phyloP scores from a whole-genome alignment of 176 grass and related monocot species.

The Chrysopogon serrulatus region DNA sequence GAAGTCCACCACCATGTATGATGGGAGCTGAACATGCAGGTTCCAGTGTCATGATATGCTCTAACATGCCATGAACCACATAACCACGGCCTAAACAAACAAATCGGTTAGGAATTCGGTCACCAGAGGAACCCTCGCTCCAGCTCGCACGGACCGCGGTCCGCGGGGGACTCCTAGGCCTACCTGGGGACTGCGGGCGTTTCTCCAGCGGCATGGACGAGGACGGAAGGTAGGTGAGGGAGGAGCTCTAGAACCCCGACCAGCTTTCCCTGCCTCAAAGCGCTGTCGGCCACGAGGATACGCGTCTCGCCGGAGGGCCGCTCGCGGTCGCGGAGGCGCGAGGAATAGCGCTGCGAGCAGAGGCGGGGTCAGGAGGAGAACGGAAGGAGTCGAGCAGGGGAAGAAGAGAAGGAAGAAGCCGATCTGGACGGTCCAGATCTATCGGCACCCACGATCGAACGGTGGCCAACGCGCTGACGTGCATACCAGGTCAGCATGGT shows the following conservation, averaged over 20 bases:
- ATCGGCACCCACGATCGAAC: neutral
- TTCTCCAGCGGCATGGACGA: slow-evolving; percentile 37
- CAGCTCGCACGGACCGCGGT: neutral
- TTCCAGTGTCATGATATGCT: neutral
- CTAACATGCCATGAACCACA: neutral
- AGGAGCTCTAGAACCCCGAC: neutral
- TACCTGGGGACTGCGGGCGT: slow-evolving; percentile 16
- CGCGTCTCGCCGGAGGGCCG: neutral
- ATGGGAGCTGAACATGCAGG: neutral
- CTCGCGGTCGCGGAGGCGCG: neutral
- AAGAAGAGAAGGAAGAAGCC: neutral
- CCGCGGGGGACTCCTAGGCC: neutral
- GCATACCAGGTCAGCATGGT: neutral
- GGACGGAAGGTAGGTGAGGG: neutral
- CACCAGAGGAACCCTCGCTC: neutral
- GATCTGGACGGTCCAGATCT: neutral
- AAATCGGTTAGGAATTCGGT: neutral
- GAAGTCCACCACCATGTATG: neutral
- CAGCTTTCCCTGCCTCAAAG: neutral
- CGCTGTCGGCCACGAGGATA: neutral
- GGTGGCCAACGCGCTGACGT: neutral
- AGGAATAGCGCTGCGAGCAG: neutral
- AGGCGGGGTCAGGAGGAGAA: neutral
- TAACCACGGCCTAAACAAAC: neutral
- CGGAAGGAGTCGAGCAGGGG: neutral